Conservation (phyloP, 202 grass and related monocot genomes). For the Musa balbisiana region DNA sequence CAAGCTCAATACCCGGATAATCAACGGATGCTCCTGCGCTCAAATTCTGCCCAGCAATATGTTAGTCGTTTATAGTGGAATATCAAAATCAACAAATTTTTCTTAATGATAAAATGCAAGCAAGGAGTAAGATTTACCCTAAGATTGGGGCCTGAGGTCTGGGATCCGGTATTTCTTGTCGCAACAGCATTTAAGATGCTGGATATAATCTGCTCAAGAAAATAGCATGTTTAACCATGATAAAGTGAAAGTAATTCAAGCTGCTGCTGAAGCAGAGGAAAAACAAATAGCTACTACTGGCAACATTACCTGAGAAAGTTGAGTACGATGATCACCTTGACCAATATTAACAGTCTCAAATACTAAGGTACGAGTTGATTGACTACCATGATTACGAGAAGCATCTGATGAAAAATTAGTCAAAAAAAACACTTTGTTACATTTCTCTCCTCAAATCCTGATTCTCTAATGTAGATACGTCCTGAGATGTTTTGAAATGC, state of each 20-base stretch:
- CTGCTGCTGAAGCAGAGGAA: slow-evolving; percentile 16
- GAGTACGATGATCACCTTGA: slow-evolving; percentile 44
- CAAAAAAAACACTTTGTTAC: background rate
- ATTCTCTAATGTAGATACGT: background rate
- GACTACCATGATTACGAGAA: slow-evolving; percentile 33
- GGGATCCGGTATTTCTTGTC: slow-evolving; percentile 22
- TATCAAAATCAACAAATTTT: slow-evolving; percentile 7
- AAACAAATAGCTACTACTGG: slow-evolving; percentile 19
- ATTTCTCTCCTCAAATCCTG: background rate
- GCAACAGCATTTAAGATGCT: slow-evolving; percentile 45
- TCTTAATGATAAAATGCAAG: slow-evolving; percentile 8
- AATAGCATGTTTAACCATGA: slow-evolving; percentile 16
- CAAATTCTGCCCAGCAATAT: slow-evolving; percentile 24
- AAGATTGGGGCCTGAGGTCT: slow-evolving; percentile 25
- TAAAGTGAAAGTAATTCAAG: slow-evolving; percentile 23
- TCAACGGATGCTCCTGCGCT: slow-evolving; percentile 48
- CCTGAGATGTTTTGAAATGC: background rate
- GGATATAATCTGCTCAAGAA: slow-evolving; percentile 65
- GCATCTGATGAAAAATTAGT: slow-evolving; percentile 37
- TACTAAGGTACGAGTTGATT: slow-evolving; percentile 59
- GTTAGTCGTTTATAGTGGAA: slow-evolving; percentile 2
- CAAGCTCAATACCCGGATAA: slow-evolving; percentile 63
- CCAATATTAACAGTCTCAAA: slow-evolving; percentile 94
- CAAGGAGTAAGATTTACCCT: slow-evolving; percentile 35
- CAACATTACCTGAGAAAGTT: slow-evolving; percentile 53